A percentile compares a stretch with the other conserved stretches of the same genome.
Conservation (phyloP, 805 yeast genomes). For the Blastobotrys terrestris region DNA sequence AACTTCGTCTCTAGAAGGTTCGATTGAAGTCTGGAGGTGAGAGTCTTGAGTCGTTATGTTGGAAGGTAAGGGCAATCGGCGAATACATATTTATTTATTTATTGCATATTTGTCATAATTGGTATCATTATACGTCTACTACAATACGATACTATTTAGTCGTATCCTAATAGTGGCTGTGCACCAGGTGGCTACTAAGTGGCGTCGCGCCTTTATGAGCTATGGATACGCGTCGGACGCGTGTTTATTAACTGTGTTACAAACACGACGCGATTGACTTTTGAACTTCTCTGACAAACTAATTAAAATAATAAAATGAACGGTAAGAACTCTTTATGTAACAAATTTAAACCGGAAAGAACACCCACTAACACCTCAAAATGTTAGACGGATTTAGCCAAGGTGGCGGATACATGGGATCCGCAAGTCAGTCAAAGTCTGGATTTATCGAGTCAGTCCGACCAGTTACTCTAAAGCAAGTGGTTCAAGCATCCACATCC, state of each 20-base stretch:
- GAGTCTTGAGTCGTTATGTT: too few relatives aligned
- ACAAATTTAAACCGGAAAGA: too few relatives aligned
- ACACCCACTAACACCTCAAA: too few relatives aligned
- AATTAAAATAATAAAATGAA: not conserved
- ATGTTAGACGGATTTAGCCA: not conserved
- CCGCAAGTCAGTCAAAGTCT: not conserved
- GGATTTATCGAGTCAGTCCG: constrained; percentile 17
- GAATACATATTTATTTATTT: not conserved
- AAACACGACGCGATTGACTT: too few relatives aligned
- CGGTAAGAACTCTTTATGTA: not conserved
- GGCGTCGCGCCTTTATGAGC: not conserved
- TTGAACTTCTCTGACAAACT: too few relatives aligned
- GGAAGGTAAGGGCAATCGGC: too few relatives aligned
- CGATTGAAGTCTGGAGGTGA: constrained; percentile 12
- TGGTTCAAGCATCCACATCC: constrained; percentile 47
- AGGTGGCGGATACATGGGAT: constrained; percentile 13
- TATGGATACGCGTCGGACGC: not conserved
- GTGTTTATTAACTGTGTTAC: not conserved
- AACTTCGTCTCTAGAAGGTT: constrained; percentile 12
- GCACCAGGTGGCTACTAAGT: too few relatives aligned
- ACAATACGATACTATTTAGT: too few relatives aligned
- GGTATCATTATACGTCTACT: too few relatives aligned
- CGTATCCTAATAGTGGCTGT: too few relatives aligned
- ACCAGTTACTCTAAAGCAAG: constrained; percentile 63
- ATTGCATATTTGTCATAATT: too few relatives aligned